These are phyloP conservation scores for Tubosaeta brunneosetosa DNA, from an alignment of 768 basidiomycete genomes.

Conservation along the genomic window DNA sequence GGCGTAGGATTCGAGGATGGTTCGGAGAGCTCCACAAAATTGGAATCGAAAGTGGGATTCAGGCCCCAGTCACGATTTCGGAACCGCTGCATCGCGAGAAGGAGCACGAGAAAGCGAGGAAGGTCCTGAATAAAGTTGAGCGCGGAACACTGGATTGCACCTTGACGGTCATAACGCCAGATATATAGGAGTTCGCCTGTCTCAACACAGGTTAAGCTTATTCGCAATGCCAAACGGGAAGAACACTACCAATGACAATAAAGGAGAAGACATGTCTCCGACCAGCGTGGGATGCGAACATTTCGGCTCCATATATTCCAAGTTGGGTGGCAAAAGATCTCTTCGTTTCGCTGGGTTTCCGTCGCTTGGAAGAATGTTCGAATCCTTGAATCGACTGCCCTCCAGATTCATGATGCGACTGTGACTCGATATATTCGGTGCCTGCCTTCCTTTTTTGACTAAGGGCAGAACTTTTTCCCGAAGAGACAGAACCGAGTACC, in stretches of 20 bases:
- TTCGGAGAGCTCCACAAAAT: background rate
- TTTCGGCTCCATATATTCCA: background rate
- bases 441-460: too few relatives aligned
- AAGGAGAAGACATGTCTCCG: background rate
- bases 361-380: background rate
- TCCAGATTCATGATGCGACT: too few relatives aligned
- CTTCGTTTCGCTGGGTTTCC: background rate
- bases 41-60: background rate
- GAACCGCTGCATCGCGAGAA: background rate
- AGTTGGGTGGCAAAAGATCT: background rate
- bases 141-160: conserved; percentile 3
- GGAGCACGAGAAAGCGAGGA: background rate
- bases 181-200: background rate
- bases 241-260: background rate
- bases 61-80: background rate
- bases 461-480: too few relatives aligned
- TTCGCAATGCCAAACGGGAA: too few relatives aligned
- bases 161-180: conserved; percentile 3
- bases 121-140: conserved; percentile 10
- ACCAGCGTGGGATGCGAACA: background rate
- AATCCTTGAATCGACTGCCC: too few relatives aligned
- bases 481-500: too few relatives aligned
- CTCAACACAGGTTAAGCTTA: too few relatives aligned
- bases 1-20: background rate
- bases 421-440: too few relatives aligned